Base-by-base conservation (phyloP, 306 rosid genomes). In the Prunus kanzakura region DNA sequence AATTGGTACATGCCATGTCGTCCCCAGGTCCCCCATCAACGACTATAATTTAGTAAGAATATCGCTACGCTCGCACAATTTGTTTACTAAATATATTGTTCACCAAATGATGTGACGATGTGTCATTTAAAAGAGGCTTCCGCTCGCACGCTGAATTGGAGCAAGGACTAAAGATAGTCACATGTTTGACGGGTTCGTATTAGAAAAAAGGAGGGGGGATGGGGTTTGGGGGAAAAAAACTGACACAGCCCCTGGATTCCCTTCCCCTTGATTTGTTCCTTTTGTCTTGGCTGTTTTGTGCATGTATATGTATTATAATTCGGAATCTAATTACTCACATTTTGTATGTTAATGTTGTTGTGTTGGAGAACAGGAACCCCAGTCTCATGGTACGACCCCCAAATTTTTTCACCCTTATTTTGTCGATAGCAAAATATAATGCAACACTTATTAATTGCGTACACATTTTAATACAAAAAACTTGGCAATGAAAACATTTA, bases 201-300 rank as follows among this genome's bases (percentile, higher is more conserved):
- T 13, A 11, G 15, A 25, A 63, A 63, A 30, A 1, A 16, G 46
- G 22, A 7, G 43, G 45, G n/a, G 35, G 20, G 19, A 15, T 29
- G 8, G 6, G 22, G 6, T 30, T 62, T 7, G 12, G 45, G 25
- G 49, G 8, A 15, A 41, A 63, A 38, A 63, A 30, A 4, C 22
- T 14, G 22, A 63, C 45, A 2, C 43, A 63, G 4, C 67, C 45
- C 74, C 81, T 29, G 58, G 76, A 77, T 77, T 86, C 74, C 79
- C 43, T 69, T 43, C 11, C 52, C 79, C 60, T 49, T 47, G 18
- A 50, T 72, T 57, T 52, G 30, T 54, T 46, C 56, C 25, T 50
- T 75, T 15, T 20, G 12, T 49, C 16, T 58, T 58, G 56, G 66
- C 23, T 64, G 70, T 4, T 20, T 56, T 41, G 5, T 49, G 32